phyloP scores from a whole-genome alignment of 2,329 filamentous ascomycete genomes.

The Polytolypa hystricis region DNA sequence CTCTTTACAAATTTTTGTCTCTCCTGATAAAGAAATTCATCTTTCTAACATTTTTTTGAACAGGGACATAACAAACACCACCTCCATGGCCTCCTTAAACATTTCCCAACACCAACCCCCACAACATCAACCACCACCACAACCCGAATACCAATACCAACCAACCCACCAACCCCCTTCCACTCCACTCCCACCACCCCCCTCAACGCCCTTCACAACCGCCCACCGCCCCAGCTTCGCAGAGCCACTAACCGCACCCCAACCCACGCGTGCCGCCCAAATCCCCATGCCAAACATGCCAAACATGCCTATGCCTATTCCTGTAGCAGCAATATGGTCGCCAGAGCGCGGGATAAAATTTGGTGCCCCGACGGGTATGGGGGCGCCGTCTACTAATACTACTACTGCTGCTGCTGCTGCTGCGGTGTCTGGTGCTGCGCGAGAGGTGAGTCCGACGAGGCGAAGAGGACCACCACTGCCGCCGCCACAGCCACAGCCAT shows the following conservation, averaged over 20 bases:
- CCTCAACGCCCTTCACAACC: conserved; percentile 30
- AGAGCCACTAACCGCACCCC: conserved; percentile 35
- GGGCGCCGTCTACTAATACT: background rate
- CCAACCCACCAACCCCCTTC: conserved; percentile 21
- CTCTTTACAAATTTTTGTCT: background rate
- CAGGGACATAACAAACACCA: conserved; percentile 44
- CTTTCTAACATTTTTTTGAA: conserved; percentile 3
- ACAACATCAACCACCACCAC: conserved; percentile 29
- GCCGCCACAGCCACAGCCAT: conserved; percentile 12
- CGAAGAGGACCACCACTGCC: conserved; percentile 10
- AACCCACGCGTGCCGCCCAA: conserved; percentile 31
- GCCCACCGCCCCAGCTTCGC: conserved; percentile 16
- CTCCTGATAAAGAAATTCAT: background rate
- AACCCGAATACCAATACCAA: conserved; percentile 19
- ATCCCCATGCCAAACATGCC: conserved; percentile 8
- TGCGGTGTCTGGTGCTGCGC: too few species aligned
- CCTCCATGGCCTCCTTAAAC: conserved; percentile 47
- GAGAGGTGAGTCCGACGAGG: conserved; percentile 15
- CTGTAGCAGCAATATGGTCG: conserved; percentile 56
- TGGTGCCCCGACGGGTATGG: conserved; percentile 36
- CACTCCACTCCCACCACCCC: conserved; percentile 25
- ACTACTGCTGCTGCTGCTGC: too few species aligned
- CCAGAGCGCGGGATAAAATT: conserved; percentile 76
- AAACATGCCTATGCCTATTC: conserved; percentile 30
- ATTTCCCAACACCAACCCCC: conserved; percentile 32